A percentile compares a stretch with the other conserved stretches of the same genome.
Evolutionary conservation across 164 flowering plant species (phyloP).

Genomic region (Berberis vulgaris): DNA sequence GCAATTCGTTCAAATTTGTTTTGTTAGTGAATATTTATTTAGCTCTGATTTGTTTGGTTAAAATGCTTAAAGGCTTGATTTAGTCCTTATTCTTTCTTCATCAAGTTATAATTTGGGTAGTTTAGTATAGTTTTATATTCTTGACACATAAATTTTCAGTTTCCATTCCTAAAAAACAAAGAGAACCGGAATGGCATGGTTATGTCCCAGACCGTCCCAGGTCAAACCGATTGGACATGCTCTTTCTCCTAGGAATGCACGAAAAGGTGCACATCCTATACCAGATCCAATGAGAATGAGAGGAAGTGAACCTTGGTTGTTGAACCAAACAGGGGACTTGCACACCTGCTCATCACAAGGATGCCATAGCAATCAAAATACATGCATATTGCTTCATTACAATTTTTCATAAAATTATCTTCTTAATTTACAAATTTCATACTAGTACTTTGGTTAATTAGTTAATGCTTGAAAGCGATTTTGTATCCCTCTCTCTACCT

Average conservation of each 20-base stretch:
- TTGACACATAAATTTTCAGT: conserved; percentile 48
- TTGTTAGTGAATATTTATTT: too few species aligned
- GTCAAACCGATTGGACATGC: conserved; percentile 34
- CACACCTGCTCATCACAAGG: conserved; percentile 32
- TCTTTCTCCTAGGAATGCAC: conserved; percentile 81
- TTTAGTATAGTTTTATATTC: not conserved
- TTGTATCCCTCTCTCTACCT: too few species aligned
- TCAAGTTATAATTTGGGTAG: too few species aligned
- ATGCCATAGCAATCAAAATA: conserved; percentile 1
- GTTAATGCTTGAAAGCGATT: too few species aligned
- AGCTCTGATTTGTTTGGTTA: too few species aligned
- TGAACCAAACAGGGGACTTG: conserved; percentile 84
- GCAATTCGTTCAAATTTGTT: too few species aligned
- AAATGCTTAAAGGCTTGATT: too few species aligned
- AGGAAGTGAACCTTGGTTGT: conserved; percentile 59
- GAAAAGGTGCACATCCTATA: conserved; percentile 98
- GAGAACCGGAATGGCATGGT: conserved; percentile 72
- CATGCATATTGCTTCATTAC: not conserved
- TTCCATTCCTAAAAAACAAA: conserved; percentile 83
- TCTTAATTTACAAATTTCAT: too few species aligned
- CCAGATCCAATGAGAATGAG: conserved; percentile 94
- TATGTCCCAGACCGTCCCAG: conserved; percentile 5
- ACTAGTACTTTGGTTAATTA: too few species aligned
- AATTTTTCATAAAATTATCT: too few species aligned
- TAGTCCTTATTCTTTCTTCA: too few species aligned